Conservation (phyloP, 768 basidiomycete genomes). For the Rhodotorula graminis region DNA sequence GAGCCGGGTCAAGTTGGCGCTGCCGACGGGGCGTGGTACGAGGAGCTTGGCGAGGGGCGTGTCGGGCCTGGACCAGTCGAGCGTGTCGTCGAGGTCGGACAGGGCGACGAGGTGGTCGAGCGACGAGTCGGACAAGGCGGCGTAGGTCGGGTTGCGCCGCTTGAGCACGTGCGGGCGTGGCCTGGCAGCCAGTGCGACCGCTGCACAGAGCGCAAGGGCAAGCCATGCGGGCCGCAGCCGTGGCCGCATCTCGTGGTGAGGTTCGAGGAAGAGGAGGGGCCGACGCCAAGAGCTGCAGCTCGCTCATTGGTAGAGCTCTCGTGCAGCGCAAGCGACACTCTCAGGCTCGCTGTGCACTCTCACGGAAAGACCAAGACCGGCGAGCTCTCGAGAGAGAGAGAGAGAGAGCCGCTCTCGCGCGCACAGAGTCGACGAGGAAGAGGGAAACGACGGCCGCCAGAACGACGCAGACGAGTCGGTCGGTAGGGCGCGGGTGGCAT, state of each 20-base stretch:
- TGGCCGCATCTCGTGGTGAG: not conserved
- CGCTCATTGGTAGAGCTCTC: too few species aligned
- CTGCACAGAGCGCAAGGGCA: not conserved
- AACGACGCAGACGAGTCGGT: not conserved
- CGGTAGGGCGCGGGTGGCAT: slow-evolving; percentile 3
- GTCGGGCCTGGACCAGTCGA: slow-evolving; percentile 61
- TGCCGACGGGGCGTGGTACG: slow-evolving; percentile 74
- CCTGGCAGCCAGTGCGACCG: not conserved
- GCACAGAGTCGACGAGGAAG: not conserved
- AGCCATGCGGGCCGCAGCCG: not conserved
- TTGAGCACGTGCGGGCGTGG: slow-evolving; percentile 35
- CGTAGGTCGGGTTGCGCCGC: slow-evolving; percentile 33
- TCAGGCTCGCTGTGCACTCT: too few species aligned
- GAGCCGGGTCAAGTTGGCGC: slow-evolving; percentile 16
- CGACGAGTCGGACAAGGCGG: slow-evolving; percentile 6
- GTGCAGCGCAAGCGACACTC: too few species aligned
- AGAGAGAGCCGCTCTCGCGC: too few species aligned
- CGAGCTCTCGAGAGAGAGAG: too few species aligned
- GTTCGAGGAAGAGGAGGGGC: not conserved
- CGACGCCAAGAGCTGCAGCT: too few species aligned
- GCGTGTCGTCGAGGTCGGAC: slow-evolving; percentile 60
- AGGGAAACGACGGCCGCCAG: not conserved
- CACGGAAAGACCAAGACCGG: too few species aligned
- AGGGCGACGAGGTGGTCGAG: slow-evolving; percentile 51
- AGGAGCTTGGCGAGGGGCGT: slow-evolving; percentile 78